Evolutionary conservation across 345 rosid species (phyloP).

Genomic region (Hevea brasiliensis): DNA sequence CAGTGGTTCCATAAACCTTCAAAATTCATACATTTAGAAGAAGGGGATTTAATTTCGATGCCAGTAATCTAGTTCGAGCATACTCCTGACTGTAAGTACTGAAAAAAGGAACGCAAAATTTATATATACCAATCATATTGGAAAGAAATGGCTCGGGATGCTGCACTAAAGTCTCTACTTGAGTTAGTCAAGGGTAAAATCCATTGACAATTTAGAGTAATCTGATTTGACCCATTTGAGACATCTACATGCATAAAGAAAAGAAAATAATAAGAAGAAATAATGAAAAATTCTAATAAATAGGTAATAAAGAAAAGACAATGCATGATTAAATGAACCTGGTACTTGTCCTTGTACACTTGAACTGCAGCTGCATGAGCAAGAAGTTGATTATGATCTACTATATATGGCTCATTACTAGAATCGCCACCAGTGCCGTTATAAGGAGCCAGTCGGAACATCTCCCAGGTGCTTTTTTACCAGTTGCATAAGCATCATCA

Average conservation of each 20-base stretch:
- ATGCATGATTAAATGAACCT: conserved; percentile 27
- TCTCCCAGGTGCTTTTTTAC: conserved; percentile 40
- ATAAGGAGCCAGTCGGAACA: conserved; percentile 40
- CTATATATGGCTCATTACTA: conserved; percentile 48
- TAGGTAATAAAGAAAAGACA: background rate
- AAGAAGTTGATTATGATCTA: conserved; percentile 44
- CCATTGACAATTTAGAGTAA: background rate
- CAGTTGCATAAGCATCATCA: conserved; percentile 28
- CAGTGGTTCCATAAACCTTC: conserved; percentile 18
- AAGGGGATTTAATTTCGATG: background rate
- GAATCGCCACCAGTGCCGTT: conserved; percentile 51
- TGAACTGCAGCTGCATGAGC: conserved; percentile 48
- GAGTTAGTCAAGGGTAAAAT: background rate
- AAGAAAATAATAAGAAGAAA: too few species aligned
- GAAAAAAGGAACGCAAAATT: too few species aligned
- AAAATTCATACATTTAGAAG: background rate
- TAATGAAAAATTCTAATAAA: background rate
- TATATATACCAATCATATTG: conserved; percentile 1
- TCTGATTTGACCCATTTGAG: conserved; percentile 10
- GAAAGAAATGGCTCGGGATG: conserved; percentile 9
- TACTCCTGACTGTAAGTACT: too few species aligned
- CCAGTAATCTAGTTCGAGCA: too few species aligned
- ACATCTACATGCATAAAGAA: background rate
- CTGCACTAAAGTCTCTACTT: background rate
- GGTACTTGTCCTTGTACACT: conserved; percentile 36